Conservation (phyloP, 192 early-diverging fungal genomes). For the Coemansia sp. region DNA sequence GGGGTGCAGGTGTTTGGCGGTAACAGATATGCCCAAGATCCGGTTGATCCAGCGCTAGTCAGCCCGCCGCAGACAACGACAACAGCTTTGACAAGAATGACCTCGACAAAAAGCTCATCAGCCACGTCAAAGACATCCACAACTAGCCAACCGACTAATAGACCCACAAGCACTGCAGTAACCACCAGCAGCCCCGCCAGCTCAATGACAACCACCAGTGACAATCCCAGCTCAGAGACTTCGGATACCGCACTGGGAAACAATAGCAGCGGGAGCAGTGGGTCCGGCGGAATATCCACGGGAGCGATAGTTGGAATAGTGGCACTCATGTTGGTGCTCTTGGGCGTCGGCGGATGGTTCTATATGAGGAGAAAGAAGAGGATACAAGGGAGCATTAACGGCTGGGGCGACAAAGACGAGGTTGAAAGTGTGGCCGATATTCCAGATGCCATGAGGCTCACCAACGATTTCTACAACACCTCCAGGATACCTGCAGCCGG, state of each 20-base stretch:
- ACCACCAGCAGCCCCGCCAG: no score
- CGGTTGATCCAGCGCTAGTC: conserved; percentile 4
- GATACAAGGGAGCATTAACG: background rate
- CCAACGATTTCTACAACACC: background rate
- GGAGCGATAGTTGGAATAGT: background rate
- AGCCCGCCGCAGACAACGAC: background rate
- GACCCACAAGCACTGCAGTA: no score
- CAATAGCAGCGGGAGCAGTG: background rate
- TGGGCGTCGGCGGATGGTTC: background rate
- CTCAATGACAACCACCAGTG: no score
- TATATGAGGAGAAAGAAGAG: conserved; percentile 1
- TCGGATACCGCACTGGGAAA: background rate
- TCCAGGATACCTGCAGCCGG: background rate
- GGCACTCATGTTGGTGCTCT: background rate
- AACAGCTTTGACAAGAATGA: background rate
- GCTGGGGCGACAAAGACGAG: background rate
- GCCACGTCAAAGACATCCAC: background rate
- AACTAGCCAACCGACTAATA: background rate
- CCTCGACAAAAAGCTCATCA: background rate
- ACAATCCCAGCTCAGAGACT: background rate
- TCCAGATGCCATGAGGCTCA: background rate
- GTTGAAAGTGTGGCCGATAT: background rate
- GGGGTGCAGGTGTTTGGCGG: conserved; percentile 26
- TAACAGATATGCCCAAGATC: conserved; percentile 24
- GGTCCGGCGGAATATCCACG: background rate